These are phyloP conservation scores for Syzygium malaccense DNA, from an alignment of 441 rosid species.

Conservation along the genomic window DNA sequence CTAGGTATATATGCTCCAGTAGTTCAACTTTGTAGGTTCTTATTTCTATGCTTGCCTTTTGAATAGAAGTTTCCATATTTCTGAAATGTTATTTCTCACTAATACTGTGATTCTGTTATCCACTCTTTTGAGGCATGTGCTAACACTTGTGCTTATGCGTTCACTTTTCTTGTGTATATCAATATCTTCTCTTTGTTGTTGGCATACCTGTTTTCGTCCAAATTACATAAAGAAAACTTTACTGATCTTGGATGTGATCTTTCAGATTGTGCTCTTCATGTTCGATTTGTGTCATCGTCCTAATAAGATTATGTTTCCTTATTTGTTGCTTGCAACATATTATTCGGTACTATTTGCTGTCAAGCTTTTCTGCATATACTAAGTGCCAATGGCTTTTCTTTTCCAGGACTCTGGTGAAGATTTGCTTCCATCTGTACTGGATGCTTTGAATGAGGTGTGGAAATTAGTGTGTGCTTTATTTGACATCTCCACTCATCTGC, in stretches of 20 bases:
- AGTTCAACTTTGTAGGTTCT: background rate
- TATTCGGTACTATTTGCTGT: background rate
- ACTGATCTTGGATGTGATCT: background rate
- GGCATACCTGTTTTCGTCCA: background rate
- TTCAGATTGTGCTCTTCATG: background rate
- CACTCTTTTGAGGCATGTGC: background rate
- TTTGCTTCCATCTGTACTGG: slow-evolving; percentile 79
- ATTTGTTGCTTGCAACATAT: slow-evolving; percentile 1
- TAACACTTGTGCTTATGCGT: background rate
- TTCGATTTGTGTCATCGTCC: background rate
- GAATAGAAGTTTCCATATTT: background rate
- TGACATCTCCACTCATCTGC: background rate
- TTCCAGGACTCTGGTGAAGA: slow-evolving; percentile 80
- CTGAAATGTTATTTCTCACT: background rate
- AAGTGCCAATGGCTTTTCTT: slow-evolving; percentile 9
- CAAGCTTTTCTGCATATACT: slow-evolving; percentile 3
- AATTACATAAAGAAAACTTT: background rate
- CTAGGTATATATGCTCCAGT: background rate
- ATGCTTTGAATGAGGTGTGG: slow-evolving; percentile 93
- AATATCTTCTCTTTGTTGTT: background rate
- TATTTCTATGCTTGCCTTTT: background rate
- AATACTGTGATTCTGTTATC: background rate
- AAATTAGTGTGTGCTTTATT: background rate
- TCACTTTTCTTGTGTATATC: background rate
- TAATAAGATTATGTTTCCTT: background rate